Conservation (phyloP, 2,329 filamentous ascomycete species). For the Trichoderma oligosporum region DNA sequence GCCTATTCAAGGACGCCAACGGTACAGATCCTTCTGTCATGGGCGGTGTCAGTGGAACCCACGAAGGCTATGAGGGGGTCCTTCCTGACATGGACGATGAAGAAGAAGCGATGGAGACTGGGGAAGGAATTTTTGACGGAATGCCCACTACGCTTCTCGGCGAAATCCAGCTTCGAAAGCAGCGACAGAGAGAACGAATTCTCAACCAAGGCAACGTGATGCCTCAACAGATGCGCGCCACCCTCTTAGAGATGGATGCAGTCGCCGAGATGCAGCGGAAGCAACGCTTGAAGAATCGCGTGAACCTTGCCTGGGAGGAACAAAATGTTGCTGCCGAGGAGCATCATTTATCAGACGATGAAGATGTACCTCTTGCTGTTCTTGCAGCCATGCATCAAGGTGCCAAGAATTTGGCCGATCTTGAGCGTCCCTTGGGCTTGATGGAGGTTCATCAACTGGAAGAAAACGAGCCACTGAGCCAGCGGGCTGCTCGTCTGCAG, state of each 20-base stretch:
- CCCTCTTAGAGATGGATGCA: slow-evolving; percentile 83
- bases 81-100: too few species aligned
- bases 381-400: slow-evolving; percentile 62
- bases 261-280: slow-evolving; percentile 81
- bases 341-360: slow-evolving; percentile 58
- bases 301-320: slow-evolving; percentile 90
- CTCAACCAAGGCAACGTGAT: slow-evolving; percentile 54
- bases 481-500: slow-evolving; percentile 69
- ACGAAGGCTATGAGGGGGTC: slow-evolving; percentile 29
- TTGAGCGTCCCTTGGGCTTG: slow-evolving; percentile 65
- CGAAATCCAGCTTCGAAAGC: slow-evolving; percentile 86
- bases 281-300: slow-evolving; percentile 67
- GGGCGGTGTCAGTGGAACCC: background rate
- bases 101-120: slow-evolving; percentile 32
- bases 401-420: slow-evolving; percentile 47
- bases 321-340: slow-evolving; percentile 45
- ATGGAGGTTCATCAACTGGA: slow-evolving; percentile 81
- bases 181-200: slow-evolving; percentile 77
- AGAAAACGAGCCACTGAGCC: slow-evolving; percentile 85
- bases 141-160: slow-evolving; percentile 87
- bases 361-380: slow-evolving; percentile 83
- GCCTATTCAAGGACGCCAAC: slow-evolving; percentile 29
- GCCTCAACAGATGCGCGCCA: slow-evolving; percentile 79
- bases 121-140: slow-evolving; percentile 56
- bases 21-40: slow-evolving; percentile 19